Percentiles rank a stretch among this genome's conserved stretches.
Evolutionary conservation across 805 yeast species (phyloP).

Genomic region (Cyberlindnera suaveolens): DNA sequence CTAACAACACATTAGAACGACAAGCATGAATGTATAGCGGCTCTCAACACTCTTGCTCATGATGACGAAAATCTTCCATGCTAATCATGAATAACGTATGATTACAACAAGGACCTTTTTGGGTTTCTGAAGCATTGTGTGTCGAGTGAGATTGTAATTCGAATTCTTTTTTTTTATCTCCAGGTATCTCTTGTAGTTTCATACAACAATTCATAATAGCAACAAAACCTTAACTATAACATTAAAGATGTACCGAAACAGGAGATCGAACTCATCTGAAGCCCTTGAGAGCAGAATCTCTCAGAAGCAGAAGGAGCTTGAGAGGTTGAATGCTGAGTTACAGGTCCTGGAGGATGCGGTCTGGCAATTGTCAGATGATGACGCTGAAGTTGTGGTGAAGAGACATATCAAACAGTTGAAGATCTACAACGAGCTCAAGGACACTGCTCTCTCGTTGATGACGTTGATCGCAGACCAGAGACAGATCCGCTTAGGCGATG

Average conservation of each 20-base stretch:
- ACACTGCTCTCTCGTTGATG: slow-evolving; percentile 50
- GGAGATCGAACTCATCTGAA: slow-evolving; percentile 1
- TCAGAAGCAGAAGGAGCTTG: slow-evolving; percentile 4
- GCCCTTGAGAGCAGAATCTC: slow-evolving; percentile 8
- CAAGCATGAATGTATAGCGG: neutral
- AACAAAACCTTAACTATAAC: neutral
- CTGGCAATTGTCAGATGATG: slow-evolving; percentile 15
- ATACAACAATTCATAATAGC: neutral
- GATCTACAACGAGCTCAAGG: slow-evolving; percentile 57
- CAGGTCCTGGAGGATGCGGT: slow-evolving; percentile 7
- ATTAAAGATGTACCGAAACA: slow-evolving; percentile 5
- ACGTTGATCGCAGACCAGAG: slow-evolving; percentile 57
- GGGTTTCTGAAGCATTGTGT: slow-evolving; percentile 15
- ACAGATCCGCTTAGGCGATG: slow-evolving; percentile 37
- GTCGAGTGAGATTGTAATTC: no score
- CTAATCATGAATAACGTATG: slow-evolving; percentile 21
- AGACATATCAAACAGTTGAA: slow-evolving; percentile 47
- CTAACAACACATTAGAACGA: neutral
- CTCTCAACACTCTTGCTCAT: slow-evolving; percentile 8
- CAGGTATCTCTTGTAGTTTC: neutral
- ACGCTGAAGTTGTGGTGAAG: slow-evolving; percentile 41
- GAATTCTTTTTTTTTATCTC: no score
- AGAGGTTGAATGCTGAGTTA: slow-evolving; percentile 2
- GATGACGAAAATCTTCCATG: slow-evolving; percentile 23
- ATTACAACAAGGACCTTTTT: slow-evolving; percentile 15